A percentile compares a stretch with the other conserved stretches of the same genome.
phyloP scores from a whole-genome alignment of 2,329 filamentous ascomycete species.

The Thyridium curvatum region DNA sequence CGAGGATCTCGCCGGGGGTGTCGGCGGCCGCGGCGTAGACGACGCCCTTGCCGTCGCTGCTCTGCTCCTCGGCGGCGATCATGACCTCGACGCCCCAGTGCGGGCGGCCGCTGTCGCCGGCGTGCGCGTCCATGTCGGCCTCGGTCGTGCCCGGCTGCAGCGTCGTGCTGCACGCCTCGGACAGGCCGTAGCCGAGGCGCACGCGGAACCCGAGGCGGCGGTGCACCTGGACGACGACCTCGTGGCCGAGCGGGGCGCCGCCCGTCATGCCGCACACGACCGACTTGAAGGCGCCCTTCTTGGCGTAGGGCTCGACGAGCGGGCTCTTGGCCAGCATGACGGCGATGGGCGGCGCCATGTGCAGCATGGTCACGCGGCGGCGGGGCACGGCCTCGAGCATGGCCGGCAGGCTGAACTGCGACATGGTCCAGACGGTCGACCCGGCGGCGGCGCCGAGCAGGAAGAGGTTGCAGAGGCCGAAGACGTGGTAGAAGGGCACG shows the following conservation, averaged over 20 bases:
- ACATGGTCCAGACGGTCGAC: constrained; percentile 73
- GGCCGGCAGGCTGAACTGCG: constrained; percentile 66
- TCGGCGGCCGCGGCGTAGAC: no score
- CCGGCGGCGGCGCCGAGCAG: constrained; percentile 48
- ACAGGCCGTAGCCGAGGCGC: constrained; percentile 82
- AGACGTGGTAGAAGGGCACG: constrained; percentile 72
- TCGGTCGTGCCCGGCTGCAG: constrained; percentile 1
- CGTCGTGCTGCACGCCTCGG: constrained; percentile 43
- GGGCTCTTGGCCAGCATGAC: constrained; percentile 69
- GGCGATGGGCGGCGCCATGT: constrained; percentile 68
- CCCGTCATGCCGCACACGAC: constrained; percentile 45
- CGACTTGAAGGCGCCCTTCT: constrained; percentile 52
- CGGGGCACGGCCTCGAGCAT: constrained; percentile 63
- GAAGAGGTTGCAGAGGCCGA: constrained; percentile 65
- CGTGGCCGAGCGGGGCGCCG: constrained; percentile 61
- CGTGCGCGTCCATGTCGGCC: constrained; percentile 1
- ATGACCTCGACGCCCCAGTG: no score
- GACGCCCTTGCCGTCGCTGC: no score
- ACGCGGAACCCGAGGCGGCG: constrained; percentile 19
- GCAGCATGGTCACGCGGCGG: constrained; percentile 61
- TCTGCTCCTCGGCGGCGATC: no score
- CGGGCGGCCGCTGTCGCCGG: neutral
- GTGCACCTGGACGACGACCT: constrained; percentile 52
- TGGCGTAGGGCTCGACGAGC: constrained; percentile 56
- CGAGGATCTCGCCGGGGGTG: constrained; percentile 62